A percentile compares a stretch with the other conserved stretches of the same genome.
Conservation (phyloP, 129 eudicot species). For the Apium graveolens region DNA sequence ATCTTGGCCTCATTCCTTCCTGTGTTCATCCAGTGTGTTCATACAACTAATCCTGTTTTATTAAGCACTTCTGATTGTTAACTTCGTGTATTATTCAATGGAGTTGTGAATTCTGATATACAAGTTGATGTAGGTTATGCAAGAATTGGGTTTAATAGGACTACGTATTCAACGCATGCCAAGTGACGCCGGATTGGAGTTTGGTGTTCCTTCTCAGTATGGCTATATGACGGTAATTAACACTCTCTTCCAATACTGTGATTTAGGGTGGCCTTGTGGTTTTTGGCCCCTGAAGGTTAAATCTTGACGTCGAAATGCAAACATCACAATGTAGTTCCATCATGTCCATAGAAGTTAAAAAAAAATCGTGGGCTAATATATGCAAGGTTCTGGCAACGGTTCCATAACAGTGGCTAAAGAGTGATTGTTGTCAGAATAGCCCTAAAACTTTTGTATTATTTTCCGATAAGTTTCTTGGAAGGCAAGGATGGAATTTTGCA, state of each 20-base stretch:
- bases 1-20: constrained; percentile 90
- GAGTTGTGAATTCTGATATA: constrained; percentile 12
- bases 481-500: background rate
- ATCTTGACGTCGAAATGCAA: background rate
- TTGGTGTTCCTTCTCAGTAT: constrained; percentile 93
- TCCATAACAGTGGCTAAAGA: background rate
- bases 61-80: background rate
- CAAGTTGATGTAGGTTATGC: constrained; percentile 71
- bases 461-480: too few species aligned
- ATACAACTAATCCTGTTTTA: background rate
- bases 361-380: too few species aligned
- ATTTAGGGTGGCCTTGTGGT: background rate
- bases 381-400: background rate
- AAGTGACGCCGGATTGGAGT: constrained; percentile 76
- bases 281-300: background rate
- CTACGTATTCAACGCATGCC: constrained; percentile 99
- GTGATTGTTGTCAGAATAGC: background rate
- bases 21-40: constrained; percentile 95
- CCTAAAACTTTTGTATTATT: background rate
- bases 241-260: background rate
- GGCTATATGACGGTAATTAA: constrained; percentile 77
- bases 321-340: background rate
- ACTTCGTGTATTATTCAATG: background rate
- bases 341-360: background rate
- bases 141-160: constrained; percentile 91